Conservation (phyloP, 768 basidiomycete species). For the Udeniomyces megalosporus region DNA sequence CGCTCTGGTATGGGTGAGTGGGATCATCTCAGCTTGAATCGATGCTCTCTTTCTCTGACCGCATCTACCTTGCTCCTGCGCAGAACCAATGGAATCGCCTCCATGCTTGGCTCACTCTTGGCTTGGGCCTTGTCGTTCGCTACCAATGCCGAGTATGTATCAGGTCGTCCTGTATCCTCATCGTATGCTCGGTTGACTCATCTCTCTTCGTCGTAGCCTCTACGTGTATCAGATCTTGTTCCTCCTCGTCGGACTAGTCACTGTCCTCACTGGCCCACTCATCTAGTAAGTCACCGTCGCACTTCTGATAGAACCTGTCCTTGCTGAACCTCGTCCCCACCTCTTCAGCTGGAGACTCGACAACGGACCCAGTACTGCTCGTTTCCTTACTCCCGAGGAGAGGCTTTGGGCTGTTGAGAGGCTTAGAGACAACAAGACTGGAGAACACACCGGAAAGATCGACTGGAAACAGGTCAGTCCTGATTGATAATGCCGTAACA, state of each 20-base stretch:
- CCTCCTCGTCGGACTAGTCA: constrained; percentile 35
- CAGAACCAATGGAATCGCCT: constrained; percentile 34
- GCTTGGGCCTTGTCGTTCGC: constrained; percentile 36
- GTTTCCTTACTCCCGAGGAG: constrained; percentile 22
- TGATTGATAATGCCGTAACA: too few species aligned
- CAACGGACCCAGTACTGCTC: constrained; percentile 17
- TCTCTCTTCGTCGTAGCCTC: constrained; percentile 16
- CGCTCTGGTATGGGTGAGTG: neutral
- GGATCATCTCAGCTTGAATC: neutral
- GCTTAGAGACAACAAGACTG: constrained; percentile 19
- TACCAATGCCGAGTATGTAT: constrained; percentile 18
- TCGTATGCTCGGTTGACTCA: neutral
- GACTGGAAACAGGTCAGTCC: constrained; percentile 18
- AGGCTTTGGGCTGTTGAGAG: constrained; percentile 20
- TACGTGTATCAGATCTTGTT: constrained; percentile 37
- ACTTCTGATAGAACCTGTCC: too few species aligned
- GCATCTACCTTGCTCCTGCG: constrained; percentile 19
- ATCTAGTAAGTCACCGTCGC: too few species aligned
- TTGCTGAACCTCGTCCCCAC: too few species aligned
- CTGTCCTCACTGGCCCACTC: constrained; percentile 26
- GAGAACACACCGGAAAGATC: neutral
- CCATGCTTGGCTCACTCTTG: constrained; percentile 36
- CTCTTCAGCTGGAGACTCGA: constrained; percentile 17
- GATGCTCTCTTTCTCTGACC: too few species aligned
- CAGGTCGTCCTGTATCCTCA: neutral